A percentile compares a stretch with the other conserved stretches of the same genome.
phyloP scores from a whole-genome alignment of 768 basidiomycete species.

The Austroboletus eburneus region DNA sequence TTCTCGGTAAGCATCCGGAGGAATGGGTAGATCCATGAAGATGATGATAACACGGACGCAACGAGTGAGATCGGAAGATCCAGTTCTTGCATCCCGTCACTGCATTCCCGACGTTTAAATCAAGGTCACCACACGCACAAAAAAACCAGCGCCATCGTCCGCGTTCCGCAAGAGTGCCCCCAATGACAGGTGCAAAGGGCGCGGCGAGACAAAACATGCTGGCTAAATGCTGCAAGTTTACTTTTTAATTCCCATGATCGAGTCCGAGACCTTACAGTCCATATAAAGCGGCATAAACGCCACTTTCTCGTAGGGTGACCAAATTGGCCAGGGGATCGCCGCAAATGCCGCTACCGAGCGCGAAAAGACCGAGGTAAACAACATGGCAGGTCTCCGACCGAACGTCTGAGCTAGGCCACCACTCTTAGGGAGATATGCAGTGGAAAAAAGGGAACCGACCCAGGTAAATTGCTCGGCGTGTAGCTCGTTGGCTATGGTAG shows the following conservation, averaged over 20 bases:
- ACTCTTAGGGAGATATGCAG: conserved; percentile 39
- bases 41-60: conserved; percentile 24
- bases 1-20: conserved; percentile 28
- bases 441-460: conserved; percentile 39
- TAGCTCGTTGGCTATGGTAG: conserved; percentile 38
- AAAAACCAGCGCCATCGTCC: conserved; percentile 41
- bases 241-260: background rate
- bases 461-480: conserved; percentile 39
- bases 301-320: conserved; percentile 43
- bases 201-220: conserved; percentile 24
- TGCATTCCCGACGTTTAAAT: background rate
- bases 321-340: conserved; percentile 43
- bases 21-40: conserved; percentile 33
- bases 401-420: conserved; percentile 39
- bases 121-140: conserved; percentile 21
- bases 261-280: conserved; percentile 27
- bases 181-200: conserved; percentile 34
- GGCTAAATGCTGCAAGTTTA: background rate
- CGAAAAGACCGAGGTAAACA: conserved; percentile 34
- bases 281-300: conserved; percentile 35
- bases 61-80: conserved; percentile 38
- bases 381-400: conserved; percentile 34
- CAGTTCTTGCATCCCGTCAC: conserved; percentile 26
- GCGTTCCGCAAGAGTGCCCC: conserved; percentile 30
- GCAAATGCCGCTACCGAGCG: conserved; percentile 38